phyloP scores from a whole-genome alignment of 148 eudicot species.

The Rhododendron henanense region DNA sequence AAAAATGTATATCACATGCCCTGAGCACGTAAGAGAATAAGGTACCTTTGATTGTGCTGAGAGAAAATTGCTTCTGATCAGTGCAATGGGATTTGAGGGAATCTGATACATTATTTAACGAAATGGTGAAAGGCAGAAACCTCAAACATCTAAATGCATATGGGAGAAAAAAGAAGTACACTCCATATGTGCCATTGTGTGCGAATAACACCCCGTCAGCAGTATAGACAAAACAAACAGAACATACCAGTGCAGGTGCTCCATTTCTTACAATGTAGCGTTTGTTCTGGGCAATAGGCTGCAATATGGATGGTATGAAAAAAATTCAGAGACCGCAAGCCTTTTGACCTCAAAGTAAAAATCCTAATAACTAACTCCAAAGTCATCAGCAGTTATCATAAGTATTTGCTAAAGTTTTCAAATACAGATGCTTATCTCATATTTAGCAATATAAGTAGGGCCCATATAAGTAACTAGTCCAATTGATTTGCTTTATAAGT shows the following conservation, averaged over 20 bases:
- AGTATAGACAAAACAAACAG: not conserved
- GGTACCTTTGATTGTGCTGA: slow-evolving; percentile 83
- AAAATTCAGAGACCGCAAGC: not conserved
- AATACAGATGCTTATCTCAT: not conserved
- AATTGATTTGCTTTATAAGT: not conserved
- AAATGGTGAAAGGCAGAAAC: slow-evolving; percentile 2
- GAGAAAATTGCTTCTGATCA: slow-evolving; percentile 70
- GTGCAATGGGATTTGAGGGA: slow-evolving; percentile 73
- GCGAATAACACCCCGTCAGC: not conserved
- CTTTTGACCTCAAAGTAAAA: not conserved
- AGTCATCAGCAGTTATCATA: not conserved
- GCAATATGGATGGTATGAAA: slow-evolving; percentile 28
- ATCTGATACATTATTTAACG: slow-evolving; percentile 36
- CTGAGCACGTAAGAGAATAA: slow-evolving; percentile 5
- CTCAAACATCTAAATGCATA: not conserved
- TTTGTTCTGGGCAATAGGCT: slow-evolving; percentile 89
- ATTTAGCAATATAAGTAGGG: not conserved
- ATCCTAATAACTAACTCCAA: not conserved
- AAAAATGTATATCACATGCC: not conserved
- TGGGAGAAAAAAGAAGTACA: not conserved
- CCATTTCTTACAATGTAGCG: slow-evolving; percentile 88
- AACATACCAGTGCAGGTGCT: slow-evolving; percentile 60
- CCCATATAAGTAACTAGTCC: not conserved
- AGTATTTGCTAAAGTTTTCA: not conserved
- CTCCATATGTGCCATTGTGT: not conserved